Percentiles rank a stretch among this genome's conserved stretches.
Conservation (phyloP, 225 moss, liverwort and hornwort genomes). For the Polytrichum commune region DNA sequence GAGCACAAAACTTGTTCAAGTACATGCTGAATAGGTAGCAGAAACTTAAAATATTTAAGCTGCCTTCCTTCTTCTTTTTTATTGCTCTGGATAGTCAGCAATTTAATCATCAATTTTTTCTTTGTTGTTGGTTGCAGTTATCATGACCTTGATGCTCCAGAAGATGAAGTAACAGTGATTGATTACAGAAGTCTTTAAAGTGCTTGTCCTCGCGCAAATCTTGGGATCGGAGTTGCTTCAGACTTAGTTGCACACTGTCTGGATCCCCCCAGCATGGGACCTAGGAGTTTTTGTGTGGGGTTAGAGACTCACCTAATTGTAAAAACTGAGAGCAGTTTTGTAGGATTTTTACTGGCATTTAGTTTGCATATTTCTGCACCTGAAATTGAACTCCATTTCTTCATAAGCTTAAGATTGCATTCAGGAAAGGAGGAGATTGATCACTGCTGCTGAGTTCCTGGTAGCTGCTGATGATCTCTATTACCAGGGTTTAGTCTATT, state of each 20-base stretch:
- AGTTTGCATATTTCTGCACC: no score
- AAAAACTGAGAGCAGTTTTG: not conserved
- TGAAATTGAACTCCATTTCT: no score
- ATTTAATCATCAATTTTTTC: not conserved
- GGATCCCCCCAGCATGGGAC: not conserved
- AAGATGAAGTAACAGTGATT: constrained; percentile 99
- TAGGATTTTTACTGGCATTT: no score
- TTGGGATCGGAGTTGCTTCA: no score
- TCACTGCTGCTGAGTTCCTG: no score
- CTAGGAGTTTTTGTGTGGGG: not conserved
- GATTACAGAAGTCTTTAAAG: constrained; percentile 96
- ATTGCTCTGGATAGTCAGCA: not conserved
- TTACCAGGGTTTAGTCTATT: no score
- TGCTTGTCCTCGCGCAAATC: not conserved
- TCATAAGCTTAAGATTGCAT: no score
- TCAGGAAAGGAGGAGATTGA: no score
- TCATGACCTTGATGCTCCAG: constrained; percentile 99
- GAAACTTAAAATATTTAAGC: not conserved
- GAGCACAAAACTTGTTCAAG: no score
- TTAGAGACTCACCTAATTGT: not conserved
- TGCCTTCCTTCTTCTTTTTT: not conserved
- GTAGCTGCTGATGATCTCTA: no score
- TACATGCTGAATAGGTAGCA: no score
- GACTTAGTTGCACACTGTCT: not conserved
- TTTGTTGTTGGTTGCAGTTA: constrained; percentile 56